Percentiles rank a stretch among this genome's conserved stretches.
phyloP scores from a whole-genome alignment of 805 yeast species.

The Komagataella ulmi region DNA sequence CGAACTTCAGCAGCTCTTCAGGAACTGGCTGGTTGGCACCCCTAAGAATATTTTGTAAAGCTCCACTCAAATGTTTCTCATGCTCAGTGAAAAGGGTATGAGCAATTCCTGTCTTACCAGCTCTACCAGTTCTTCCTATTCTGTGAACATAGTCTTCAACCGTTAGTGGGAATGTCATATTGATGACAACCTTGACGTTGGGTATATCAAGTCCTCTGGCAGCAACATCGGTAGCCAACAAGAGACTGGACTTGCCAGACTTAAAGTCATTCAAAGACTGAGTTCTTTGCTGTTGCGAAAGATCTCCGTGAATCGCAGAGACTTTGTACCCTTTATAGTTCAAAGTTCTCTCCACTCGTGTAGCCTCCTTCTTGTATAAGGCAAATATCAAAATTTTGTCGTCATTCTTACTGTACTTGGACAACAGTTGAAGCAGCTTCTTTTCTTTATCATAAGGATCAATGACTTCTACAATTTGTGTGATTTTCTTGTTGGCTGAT shows the following conservation, averaged over 20 bases:
- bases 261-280: conserved; percentile 79
- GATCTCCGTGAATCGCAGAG: conserved; percentile 94
- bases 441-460: conserved; percentile 74
- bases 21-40: conserved; percentile 96
- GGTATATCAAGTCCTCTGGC: conserved; percentile 98
- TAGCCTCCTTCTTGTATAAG: conserved; percentile 91
- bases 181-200: conserved; percentile 89
- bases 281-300: conserved; percentile 86
- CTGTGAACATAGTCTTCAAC: conserved; percentile 96
- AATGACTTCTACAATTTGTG: conserved; percentile 87
- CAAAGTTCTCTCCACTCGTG: conserved; percentile 72
- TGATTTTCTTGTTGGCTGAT: conserved; percentile 86
- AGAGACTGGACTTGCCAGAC: conserved; percentile 55
- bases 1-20: conserved; percentile 85
- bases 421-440: conserved; percentile 56
- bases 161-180: conserved; percentile 90
- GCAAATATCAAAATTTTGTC: conserved; percentile 90
- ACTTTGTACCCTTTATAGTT: conserved; percentile 63
- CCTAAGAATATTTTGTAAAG: conserved; percentile 77
- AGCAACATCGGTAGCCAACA: conserved; percentile 96
- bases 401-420: conserved; percentile 56
- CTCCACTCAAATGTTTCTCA: conserved; percentile 93
- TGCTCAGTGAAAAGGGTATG: conserved; percentile 94
- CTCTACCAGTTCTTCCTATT: conserved; percentile 97
- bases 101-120: conserved; percentile 90